Percentiles rank a stretch among this genome's conserved stretches.
These are phyloP conservation scores for Diaporthe destruens DNA, from an alignment of 2,329 filamentous ascomycete genomes.

Conservation along the genomic window DNA sequence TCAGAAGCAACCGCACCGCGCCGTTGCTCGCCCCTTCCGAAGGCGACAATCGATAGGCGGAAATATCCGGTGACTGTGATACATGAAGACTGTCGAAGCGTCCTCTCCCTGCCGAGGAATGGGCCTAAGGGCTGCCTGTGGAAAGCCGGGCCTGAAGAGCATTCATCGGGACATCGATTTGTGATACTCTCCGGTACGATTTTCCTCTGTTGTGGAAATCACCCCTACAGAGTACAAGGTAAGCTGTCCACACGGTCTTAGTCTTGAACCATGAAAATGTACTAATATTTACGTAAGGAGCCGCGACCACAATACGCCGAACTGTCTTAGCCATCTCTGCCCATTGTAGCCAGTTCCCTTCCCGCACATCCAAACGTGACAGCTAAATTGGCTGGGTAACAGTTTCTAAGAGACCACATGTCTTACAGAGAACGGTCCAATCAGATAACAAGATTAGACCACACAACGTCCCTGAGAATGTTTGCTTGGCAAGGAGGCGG, in stretches of 20 bases:
- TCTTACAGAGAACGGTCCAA: background rate
- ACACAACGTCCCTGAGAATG: background rate
- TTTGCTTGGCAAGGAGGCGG: constrained; percentile 3
- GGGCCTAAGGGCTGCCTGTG: no score
- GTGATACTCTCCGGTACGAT: background rate
- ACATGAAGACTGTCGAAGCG: background rate
- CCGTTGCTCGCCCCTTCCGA: background rate
- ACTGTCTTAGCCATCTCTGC: background rate
- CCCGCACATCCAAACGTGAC: background rate
- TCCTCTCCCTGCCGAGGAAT: no score
- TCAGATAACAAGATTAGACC: background rate
- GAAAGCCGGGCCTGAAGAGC: background rate
- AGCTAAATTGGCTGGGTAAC: background rate
- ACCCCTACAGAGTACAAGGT: no score
- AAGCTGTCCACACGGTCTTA: background rate
- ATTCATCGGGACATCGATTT: background rate
- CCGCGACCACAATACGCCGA: background rate
- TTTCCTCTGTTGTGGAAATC: background rate
- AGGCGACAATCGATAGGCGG: background rate
- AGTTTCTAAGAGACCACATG: background rate
- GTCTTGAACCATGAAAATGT: background rate
- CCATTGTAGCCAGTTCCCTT: background rate
- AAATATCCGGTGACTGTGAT: background rate
- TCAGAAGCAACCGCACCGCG: background rate
- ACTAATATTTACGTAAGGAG: constrained; percentile 21